These are phyloP conservation scores for Fusarium heterosporum DNA, from an alignment of 2,329 filamentous ascomycete genomes.

Conservation along the genomic window DNA sequence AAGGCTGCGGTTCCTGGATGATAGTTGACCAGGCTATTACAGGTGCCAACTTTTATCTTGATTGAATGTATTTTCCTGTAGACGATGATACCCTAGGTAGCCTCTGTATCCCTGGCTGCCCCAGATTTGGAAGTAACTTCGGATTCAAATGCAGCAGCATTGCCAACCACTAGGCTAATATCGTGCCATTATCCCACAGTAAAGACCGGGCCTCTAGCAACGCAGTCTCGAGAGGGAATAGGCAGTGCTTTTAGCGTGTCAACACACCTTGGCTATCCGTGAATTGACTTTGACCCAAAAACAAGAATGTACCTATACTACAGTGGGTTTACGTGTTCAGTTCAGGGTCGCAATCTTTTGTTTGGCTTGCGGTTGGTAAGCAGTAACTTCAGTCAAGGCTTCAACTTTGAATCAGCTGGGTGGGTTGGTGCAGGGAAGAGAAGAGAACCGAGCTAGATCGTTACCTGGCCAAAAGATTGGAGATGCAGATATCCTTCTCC, in stretches of 20 bases:
- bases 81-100: conserved; percentile 10
- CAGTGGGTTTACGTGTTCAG: conserved; percentile 17
- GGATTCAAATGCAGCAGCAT: conserved; percentile 7
- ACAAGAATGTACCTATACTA: not conserved
- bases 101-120: conserved; percentile 14
- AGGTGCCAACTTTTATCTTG: conserved; percentile 26
- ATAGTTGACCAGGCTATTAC: conserved; percentile 24
- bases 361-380: not conserved
- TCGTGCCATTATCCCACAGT: conserved; percentile 29
- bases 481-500: conserved; percentile 7
- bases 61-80: not conserved
- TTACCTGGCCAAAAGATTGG: conserved; percentile 19
- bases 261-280: conserved; percentile 3
- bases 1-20: conserved; percentile 17
- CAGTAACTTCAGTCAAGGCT: conserved; percentile 4
- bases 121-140: conserved; percentile 14
- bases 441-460: conserved; percentile 6
- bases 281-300: conserved; percentile 10
- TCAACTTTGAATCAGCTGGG: conserved; percentile 20
- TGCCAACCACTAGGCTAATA: not conserved
- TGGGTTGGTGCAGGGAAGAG: not conserved
- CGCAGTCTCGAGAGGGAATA: conserved; percentile 22
- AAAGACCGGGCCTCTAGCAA: conserved; percentile 8
- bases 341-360: not conserved
- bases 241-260: conserved; percentile 14